Evolutionary conservation across 306 rosid genomes (phyloP), one percentile per base, ranked within the genome.

Genomic region (Prunus armeniaca): DNA sequence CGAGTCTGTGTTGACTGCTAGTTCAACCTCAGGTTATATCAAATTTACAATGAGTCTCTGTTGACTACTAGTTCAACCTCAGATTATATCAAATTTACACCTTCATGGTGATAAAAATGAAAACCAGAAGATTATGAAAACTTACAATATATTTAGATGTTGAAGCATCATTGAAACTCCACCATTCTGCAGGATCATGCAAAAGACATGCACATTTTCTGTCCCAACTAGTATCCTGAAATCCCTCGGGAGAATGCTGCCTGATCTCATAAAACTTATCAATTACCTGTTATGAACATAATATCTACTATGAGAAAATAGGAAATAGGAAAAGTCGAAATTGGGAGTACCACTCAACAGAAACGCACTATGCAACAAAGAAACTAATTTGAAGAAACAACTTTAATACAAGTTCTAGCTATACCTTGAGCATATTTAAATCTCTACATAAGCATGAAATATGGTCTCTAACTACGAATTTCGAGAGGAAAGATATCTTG

Each of bases 111-210:
- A 38, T 0, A 1, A 28, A 30, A 24, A 25, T 52, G 12, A 12
- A 4, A 57, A 22, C 62, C 65, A 22, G 43, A 84, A 49, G 78
- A 72, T 47, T 62, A 54, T 78, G 78, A 82, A 85, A 85, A 79
- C 96, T 83, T 89, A 95, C 99, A 67, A 92, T 86, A 84, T 92
- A 95, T 84, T 88, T 86, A 70, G 92, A 83, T 28, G 92, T 91
- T 56, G 97, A 85, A 80, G 84, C 64, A 81, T 95, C 99, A 45
- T 92, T 89, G 73, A 84, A 95, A 81, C 92, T 89, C 97, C 97
- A 95, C 78, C 74, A 30, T 73, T 90, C 93, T 67, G 76, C 76
- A 51, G 93, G 87, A 85, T 92, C 97, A 78, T 80, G 88, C 89
- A 92, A 83, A 84, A 95, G 99, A 78, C 87, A 81, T 66, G 73